Evolutionary conservation across 2,329 filamentous ascomycete genomes (phyloP), one percentile per base, ranked within the genome.

Genomic region (Sporothrix dimorphospora): DNA sequence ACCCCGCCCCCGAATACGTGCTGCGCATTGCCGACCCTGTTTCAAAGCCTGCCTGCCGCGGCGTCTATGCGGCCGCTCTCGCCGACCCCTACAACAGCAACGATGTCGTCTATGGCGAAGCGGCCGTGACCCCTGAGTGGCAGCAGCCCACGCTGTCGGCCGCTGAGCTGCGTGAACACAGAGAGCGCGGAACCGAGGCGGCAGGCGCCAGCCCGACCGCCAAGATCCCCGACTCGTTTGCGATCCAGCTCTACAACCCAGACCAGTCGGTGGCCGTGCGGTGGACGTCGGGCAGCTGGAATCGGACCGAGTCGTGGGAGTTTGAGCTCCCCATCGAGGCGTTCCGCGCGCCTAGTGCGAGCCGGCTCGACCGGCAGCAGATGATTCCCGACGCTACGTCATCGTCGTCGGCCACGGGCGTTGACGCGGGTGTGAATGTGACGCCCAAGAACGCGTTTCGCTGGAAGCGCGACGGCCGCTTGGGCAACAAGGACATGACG

Each of bases 181-280:
- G 74, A 42, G 75, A 76, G 53, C 75, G 73, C 45, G 51, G 51
- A 38, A 70, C 30, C 19, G 70, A 61, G 1, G 90, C 90, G 73
- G 91, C 91, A 19, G 0, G 83, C 87, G 3, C 90, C 87, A 27
- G 88, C 87, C 77, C 91, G 0, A 87, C 91, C 73, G 92, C 94
- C 11, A 85, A 93, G 45, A 87, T 93, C 38, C 94, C 95, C 0
- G 90, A 91, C 72, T 85, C 89, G 70, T 97, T 98, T 80, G 86
- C 87, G n/a, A 87, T 98, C 51, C 91, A 95, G 77, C 89, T 99
- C 3, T 98, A 98, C 85, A 96, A 97, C 79, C 96, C 96, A 0
- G 95, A 98, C 79, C 94, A 96, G 81, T 87, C 92, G 76, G 85
- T 98, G 24, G 77, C 85, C 0, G 87, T 98, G 47, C 90, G 87